Evolutionary conservation across 2,329 filamentous ascomycete species (phyloP).

Genomic region (Coniosporium tulheliwenetii): DNA sequence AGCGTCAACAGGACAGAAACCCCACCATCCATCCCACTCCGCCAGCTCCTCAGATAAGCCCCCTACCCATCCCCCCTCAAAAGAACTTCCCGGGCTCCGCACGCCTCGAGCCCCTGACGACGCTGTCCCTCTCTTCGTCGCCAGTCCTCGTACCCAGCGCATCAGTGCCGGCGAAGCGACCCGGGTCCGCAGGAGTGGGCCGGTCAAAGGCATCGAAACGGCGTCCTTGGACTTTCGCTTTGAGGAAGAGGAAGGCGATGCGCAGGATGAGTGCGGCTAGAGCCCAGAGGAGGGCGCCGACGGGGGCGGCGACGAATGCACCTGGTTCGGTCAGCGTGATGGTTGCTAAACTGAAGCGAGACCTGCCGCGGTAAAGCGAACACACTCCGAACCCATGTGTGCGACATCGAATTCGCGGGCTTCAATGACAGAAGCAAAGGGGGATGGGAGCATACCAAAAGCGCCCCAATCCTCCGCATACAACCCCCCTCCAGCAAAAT

Average conservation of each 20-base stretch:
- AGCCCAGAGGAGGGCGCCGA: conserved; percentile 60
- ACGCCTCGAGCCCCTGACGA: no score
- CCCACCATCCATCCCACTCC: no score
- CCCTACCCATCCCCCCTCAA: no score
- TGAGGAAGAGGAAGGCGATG: conserved; percentile 40
- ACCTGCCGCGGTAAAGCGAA: no score
- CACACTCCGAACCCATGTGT: no score
- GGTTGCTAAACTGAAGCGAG: neutral
- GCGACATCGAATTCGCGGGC: no score
- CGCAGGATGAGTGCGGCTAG: conserved; percentile 46
- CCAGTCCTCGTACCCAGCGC: no score
- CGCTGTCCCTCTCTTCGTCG: no score
- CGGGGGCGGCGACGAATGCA: conserved; percentile 64
- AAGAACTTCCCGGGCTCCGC: no score
- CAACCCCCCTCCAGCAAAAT: conserved; percentile 56
- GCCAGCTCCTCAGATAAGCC: no score
- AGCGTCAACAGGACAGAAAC: no score
- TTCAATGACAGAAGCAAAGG: neutral
- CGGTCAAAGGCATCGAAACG: conserved; percentile 54
- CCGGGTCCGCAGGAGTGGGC: conserved; percentile 14
- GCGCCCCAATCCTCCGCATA: conserved; percentile 67
- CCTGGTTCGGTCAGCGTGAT: conserved; percentile 12
- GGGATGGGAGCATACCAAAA: conserved; percentile 37
- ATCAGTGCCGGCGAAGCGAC: no score
- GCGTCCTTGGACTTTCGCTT: conserved; percentile 41